Conservation (phyloP, 352 stramenopile species). For the Phytophthora palmivora region DNA sequence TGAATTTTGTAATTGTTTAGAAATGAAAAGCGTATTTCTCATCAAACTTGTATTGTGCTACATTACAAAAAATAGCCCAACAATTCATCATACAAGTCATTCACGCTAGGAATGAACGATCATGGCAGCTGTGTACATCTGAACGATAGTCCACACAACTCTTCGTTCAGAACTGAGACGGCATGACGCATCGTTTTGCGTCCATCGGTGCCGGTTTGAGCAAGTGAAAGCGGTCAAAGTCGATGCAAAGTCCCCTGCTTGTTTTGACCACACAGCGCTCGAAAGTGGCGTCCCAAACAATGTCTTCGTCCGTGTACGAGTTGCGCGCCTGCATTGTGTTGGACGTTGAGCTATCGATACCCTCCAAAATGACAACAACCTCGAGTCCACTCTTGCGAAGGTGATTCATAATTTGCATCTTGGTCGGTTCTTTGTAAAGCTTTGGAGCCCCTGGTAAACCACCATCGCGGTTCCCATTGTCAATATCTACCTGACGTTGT, state of each 20-base stretch:
- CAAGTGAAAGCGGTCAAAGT: constrained; percentile 88
- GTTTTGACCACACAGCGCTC: constrained; percentile 77
- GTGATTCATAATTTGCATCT: constrained; percentile 76
- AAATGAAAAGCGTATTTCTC: too few species aligned
- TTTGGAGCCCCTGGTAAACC: constrained; percentile 22
- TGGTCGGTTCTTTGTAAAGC: constrained; percentile 71
- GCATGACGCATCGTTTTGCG: constrained; percentile 47
- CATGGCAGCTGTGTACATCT: too few species aligned
- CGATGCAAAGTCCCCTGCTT: constrained; percentile 59
- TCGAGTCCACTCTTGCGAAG: constrained; percentile 74
- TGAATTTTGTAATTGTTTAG: too few species aligned
- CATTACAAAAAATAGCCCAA: too few species aligned
- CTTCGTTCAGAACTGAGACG: constrained; percentile 46
- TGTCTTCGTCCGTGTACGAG: constrained; percentile 84
- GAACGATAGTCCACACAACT: too few species aligned
- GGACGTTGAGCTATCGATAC: constrained; percentile 85
- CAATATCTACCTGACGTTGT: constrained; percentile 77
- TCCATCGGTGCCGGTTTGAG: constrained; percentile 73
- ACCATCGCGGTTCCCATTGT: constrained; percentile 87
- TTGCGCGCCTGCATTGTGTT: constrained; percentile 89
- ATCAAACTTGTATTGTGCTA: too few species aligned
- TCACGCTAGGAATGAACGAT: too few species aligned
- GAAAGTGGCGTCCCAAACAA: constrained; percentile 84
- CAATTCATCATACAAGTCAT: too few species aligned
- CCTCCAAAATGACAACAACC: constrained; percentile 83